Conservation (phyloP, 441 rosid species). For the Lepidium campestre region DNA sequence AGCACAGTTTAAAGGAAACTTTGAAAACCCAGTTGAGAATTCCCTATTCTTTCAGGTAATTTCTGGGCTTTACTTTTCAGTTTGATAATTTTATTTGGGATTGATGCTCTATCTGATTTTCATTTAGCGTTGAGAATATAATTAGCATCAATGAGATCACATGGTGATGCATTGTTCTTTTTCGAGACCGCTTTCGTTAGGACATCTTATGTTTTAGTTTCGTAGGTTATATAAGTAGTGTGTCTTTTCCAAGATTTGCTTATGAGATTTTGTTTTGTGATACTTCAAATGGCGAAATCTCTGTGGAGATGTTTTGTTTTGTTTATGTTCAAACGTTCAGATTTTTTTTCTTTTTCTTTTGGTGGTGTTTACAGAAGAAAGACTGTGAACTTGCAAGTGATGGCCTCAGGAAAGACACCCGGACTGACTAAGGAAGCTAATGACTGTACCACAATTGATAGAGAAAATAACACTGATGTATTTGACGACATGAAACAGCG, state of each 20-base stretch:
- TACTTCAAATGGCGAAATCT: neutral
- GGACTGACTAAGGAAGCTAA: constrained; percentile 28
- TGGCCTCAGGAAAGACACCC: constrained; percentile 24
- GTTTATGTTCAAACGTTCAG: neutral
- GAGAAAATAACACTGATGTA: constrained; percentile 31
- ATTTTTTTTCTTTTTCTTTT: neutral
- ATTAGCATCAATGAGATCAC: neutral
- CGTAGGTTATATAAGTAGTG: neutral
- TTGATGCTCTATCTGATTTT: neutral
- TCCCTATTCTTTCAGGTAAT: constrained; percentile 25
- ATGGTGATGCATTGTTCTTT: neutral
- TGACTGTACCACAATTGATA: neutral
- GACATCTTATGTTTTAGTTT: neutral
- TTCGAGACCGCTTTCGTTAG: neutral
- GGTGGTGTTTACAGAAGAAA: constrained; percentile 14
- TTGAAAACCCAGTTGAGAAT: constrained; percentile 16
- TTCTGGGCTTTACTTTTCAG: neutral
- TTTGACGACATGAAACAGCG: constrained; percentile 67
- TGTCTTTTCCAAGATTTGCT: neutral
- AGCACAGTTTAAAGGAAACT: neutral
- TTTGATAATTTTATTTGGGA: neutral
- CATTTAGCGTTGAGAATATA: neutral
- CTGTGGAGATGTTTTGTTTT: constrained; percentile 1
- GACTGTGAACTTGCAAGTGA: constrained; percentile 17
- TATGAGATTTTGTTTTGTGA: neutral